Evolutionary conservation across 768 basidiomycete genomes (phyloP), one percentile per base, ranked within the genome.

Genomic region (Rhodocollybia butyracea): DNA sequence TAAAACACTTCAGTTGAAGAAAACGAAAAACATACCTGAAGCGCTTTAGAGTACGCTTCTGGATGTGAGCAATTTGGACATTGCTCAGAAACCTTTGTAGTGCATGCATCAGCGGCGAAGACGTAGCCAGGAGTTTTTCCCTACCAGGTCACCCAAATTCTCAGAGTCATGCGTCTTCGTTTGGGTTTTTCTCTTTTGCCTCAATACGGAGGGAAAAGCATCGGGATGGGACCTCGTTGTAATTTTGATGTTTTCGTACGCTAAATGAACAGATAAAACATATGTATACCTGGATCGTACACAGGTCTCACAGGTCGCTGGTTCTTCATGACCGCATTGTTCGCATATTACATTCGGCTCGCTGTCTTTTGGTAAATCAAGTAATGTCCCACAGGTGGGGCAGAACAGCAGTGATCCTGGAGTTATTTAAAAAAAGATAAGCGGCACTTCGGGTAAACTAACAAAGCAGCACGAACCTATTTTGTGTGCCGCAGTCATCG

Each of bases 381-480:
- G 85, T 34, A 99, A 76, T 1, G 92, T 96, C 13, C 94, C 94
- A 61, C 97, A 99, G 57, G 84, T 78, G 1, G 93, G 92, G 72
- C 97, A 99, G 73, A 99, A 98, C 38, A 98, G 76, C 24, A 98
- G 77, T 1, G 94, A 95, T 51, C 96, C 97, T 89, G 63, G 12
- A 51, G 34, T 43, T 13, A 39, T 29, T 27, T 26, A 15, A 17
- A 30, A 13, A 22, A 43, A 12, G 51, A 32, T 27, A 30, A 29
- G 21, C 39, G 29, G 26, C 27, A 51, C 4, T 27, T 50, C 34
- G 34, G 11, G 31, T 22, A 48, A 22, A 21, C n/a, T n/a, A n/a
- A n/a, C 22, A 39, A 56, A 12, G 11, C 36, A 38, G 30, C 21
- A 53, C 51, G 24, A 55, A 76, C 75, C 74, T 61, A 74, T 68